Base-by-base conservation (phyloP, 2,329 filamentous ascomycete genomes). In the Aspergillus versicolor region DNA sequence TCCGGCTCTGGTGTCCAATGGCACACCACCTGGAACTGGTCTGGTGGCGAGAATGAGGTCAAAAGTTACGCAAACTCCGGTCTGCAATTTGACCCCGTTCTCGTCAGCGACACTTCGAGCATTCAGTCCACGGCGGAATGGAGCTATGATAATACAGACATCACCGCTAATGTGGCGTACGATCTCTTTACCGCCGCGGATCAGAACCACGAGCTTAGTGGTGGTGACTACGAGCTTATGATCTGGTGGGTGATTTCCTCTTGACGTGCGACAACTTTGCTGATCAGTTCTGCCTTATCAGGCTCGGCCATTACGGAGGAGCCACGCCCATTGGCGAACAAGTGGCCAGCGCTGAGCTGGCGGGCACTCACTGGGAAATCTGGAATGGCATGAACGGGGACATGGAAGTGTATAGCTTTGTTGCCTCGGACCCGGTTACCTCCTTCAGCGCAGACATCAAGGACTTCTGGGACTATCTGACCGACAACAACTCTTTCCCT, bases 191-290 rank as follows among this genome's bases (percentile, higher is more conserved):
- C 82, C 2, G 63, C 71, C 2, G 73, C 78, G 3, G 60, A 67
- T 56, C 59, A 59, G 43, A 62, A 65, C 45, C 73, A 76, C 8
- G 76, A 78, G 1, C 74, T 74, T 15, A 76, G 70, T 32, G 69
- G 65, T 47, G 70, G 77, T 13, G 74, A 82, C 57, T 85, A 83
- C 66, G 84, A 87, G 68, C 72, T 87, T 60, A 87, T 87, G 84
- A 79, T 87, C 59, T 87, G 84, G 84, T 67, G 55, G 13, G 56
- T 52, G 8, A 7, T 12, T 19, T 19, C 17, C 17, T 6, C 21
- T 47, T 5, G 30, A 17, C 44, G 6, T 30, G 43, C 21, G 12
- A 6, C 21, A 1, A 27, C 13, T 37, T 13, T 44, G 42, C 42
- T 44, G 21, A 47, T 30, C 17, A 19, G 17, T 19, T 19, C 17